Evolutionary conservation across 768 basidiomycete genomes (phyloP), one percentile per base, ranked within the genome.

Genomic region (Gymnopilus junonius): DNA sequence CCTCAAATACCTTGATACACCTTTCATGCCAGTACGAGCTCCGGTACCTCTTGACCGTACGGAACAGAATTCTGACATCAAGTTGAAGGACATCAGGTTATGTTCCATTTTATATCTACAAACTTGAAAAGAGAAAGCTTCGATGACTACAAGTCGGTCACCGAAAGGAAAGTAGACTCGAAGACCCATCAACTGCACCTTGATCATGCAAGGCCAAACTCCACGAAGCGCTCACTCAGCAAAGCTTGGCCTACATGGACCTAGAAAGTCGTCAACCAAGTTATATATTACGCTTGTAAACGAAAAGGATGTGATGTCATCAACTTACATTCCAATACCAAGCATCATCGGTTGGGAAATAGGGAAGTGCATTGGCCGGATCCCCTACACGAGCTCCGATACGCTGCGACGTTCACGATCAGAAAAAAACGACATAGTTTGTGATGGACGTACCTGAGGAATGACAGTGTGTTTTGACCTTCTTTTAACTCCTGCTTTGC

Each of bases 391-490:
- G 72, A 5, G 73, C 73, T 20, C 63, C 53, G 43, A 77, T 50
- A n/a, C 81, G 78, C 81, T 82, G 59, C 62, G 35, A 40, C 8
- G 23, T 43, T 5, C 10, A 32, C 10, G 3, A 17, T 37, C 43
- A 46, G 7, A 62, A 35, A 17, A 55, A 35, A n/a, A 58, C 10
- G 20, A 11, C n/a, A 17, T 10, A 12, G 20, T 40, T 35, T 8
- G 35, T 8, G 20, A 37, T 55, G 25, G 3, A 35, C 79, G 57
- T 55, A 83, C 82, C 43, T 79, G 79, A 35, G 81, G 79, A 31
- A 81, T 65, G 29, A 83, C 75, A 3, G 65, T 65, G 59, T 79
- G 74, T 67, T 69, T 54, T n/a, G 61, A 21, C 60, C 65, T 70
- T 65, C 76, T 40, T 61, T 55, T 55, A 55, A 70, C 25, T 67